phyloP scores from a whole-genome alignment of 768 basidiomycete species.

The Boletus tomentosulus region DNA sequence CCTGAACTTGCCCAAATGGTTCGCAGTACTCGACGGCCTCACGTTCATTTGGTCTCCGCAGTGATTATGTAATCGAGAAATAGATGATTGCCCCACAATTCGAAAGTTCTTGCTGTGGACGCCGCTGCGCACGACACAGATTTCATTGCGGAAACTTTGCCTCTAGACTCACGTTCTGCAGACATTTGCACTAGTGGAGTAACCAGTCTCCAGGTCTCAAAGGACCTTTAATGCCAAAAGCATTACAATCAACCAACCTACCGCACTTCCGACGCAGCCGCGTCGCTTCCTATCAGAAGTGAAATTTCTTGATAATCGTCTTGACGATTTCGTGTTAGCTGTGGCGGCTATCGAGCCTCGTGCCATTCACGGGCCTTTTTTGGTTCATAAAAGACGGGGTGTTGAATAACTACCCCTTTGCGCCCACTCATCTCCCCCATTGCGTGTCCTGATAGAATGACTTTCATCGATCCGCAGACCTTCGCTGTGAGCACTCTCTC shows the following conservation, averaged over 20 bases:
- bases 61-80: conserved; percentile 13
- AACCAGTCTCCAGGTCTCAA: no score
- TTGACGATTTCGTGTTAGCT: neutral
- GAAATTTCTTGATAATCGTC: neutral
- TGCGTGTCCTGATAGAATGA: conserved; percentile 2
- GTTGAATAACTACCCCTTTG: neutral
- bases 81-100: no score
- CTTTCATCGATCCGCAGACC: conserved; percentile 12
- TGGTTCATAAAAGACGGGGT: neutral
- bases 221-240: no score
- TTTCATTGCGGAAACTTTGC: no score
- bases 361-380: neutral
- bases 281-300: neutral
- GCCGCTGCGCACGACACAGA: no score
- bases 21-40: no score
- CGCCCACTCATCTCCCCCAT: neutral
- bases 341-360: neutral
- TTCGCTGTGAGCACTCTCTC: conserved; percentile 11
- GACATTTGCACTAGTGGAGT: no score
- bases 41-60: conserved; percentile 17
- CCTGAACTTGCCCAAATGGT: no score
- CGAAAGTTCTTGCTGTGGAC: no score
- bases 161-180: no score
- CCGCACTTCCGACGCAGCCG: no score
- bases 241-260: no score